Percentiles rank a stretch among this genome's conserved stretches.
Evolutionary conservation across 345 rosid genomes (phyloP).

Genomic region (Moricandia moricandioides): DNA sequence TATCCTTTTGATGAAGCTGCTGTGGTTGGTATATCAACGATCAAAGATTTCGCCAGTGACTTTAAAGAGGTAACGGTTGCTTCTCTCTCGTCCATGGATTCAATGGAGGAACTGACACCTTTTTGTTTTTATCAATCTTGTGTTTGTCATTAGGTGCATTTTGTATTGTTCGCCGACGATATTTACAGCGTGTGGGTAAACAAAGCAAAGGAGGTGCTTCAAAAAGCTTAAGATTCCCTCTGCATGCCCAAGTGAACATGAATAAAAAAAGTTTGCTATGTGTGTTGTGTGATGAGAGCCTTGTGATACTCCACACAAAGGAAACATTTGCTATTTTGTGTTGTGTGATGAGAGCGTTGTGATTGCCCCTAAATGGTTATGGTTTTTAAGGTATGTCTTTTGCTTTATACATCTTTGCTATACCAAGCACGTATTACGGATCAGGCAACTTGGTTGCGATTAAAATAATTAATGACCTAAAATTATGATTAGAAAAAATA

Average conservation of each 20-base stretch:
- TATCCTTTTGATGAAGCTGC: conserved; percentile 94
- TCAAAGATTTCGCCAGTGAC: conserved; percentile 61
- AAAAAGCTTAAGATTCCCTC: conserved; percentile 65
- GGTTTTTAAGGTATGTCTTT: not conserved
- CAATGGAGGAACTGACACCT: not conserved
- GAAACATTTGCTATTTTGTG: conserved; percentile 2
- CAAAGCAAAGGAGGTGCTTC: conserved; percentile 67
- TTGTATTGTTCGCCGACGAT: conserved; percentile 62
- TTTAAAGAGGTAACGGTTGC: conserved; percentile 66
- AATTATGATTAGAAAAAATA: not conserved
- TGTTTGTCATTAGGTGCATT: conserved; percentile 58
- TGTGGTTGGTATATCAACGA: conserved; percentile 58
- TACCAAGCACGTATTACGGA: no score
- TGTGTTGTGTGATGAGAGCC: not conserved
- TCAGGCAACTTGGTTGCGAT: no score
- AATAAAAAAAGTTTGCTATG: not conserved
- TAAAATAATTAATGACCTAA: not conserved
- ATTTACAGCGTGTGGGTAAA: conserved; percentile 57
- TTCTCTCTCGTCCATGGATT: not conserved
- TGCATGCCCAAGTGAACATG: conserved; percentile 22
- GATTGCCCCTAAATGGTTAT: not conserved
- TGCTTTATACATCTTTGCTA: not conserved
- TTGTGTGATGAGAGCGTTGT: not conserved
- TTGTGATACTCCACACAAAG: not conserved
- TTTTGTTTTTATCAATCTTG: not conserved